phyloP scores from a whole-genome alignment of 106 monocot species.

The Apostasia ramifera region DNA sequence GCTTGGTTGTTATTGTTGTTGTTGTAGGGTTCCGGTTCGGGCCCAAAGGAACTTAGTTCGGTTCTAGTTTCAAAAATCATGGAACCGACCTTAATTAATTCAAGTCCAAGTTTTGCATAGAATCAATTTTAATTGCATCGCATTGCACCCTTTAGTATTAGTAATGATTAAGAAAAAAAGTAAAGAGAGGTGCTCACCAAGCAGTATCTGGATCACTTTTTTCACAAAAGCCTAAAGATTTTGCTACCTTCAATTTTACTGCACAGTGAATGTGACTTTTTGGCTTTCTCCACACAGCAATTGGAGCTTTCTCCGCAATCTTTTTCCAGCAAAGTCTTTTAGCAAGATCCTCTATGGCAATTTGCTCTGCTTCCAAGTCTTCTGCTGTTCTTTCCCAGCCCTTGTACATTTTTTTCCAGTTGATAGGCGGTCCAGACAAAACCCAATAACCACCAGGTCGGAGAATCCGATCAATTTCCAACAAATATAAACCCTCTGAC shows the following conservation, averaged over 20 bases:
- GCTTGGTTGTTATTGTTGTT: too few species aligned
- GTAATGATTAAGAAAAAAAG: neutral
- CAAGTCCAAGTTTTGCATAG: too few species aligned
- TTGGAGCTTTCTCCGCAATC: constrained; percentile 37
- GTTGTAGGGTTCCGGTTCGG: too few species aligned
- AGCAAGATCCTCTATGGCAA: constrained; percentile 46
- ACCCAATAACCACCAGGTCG: constrained; percentile 78
- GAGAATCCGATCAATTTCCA: constrained; percentile 75
- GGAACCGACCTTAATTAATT: too few species aligned
- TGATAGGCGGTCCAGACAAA: constrained; percentile 78
- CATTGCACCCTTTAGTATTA: too few species aligned
- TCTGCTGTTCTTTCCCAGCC: constrained; percentile 43
- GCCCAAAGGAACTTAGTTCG: too few species aligned
- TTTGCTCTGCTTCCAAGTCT: constrained; percentile 52
- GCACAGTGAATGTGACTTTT: constrained; percentile 50
- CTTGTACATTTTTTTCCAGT: constrained; percentile 52
- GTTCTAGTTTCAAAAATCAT: too few species aligned
- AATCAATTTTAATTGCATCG: too few species aligned
- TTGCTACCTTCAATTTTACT: constrained; percentile 28
- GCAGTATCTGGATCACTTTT: constrained; percentile 46
- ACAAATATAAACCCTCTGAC: constrained; percentile 50
- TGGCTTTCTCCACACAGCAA: constrained; percentile 74
- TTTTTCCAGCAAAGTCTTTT: constrained; percentile 61
- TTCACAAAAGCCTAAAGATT: constrained; percentile 44
- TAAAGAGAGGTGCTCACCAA: constrained; percentile 33